phyloP scores from a whole-genome alignment of 805 yeast genomes.

The Deakozyma indianensis region DNA sequence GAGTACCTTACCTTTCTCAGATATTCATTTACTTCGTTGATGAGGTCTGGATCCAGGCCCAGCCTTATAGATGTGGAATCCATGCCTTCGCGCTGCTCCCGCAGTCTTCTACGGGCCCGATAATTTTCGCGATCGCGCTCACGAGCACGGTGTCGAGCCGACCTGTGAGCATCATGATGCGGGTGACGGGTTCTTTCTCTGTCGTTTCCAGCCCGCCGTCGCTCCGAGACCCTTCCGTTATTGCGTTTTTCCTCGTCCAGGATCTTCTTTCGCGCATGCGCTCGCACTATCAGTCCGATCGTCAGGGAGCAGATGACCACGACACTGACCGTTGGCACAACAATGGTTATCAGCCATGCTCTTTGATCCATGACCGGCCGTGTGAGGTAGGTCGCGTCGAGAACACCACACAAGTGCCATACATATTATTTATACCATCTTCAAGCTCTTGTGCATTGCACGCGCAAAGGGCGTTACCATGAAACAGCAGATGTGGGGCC shows the following conservation, averaged over 20 bases:
- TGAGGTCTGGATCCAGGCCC: conserved; percentile 1
- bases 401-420: neutral
- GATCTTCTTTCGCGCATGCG: neutral
- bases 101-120: neutral
- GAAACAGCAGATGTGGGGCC: neutral
- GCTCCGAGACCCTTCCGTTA: no score
- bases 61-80: neutral
- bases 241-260: neutral
- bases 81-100: neutral
- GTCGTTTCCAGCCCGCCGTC: no score
- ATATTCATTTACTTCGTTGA: neutral
- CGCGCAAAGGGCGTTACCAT: neutral
- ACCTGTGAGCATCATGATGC: neutral
- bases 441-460: neutral
- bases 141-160: neutral
- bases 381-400: neutral
- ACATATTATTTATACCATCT: neutral
- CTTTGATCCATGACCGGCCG: neutral
- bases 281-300: neutral
- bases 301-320: neutral
- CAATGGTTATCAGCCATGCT: neutral
- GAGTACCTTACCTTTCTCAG: neutral
- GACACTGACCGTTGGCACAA: neutral
- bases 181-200: no score
- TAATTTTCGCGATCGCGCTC: neutral